Evolutionary conservation across 2,329 filamentous ascomycete species (phyloP).

Genomic region (Lecanicillium sp.): DNA sequence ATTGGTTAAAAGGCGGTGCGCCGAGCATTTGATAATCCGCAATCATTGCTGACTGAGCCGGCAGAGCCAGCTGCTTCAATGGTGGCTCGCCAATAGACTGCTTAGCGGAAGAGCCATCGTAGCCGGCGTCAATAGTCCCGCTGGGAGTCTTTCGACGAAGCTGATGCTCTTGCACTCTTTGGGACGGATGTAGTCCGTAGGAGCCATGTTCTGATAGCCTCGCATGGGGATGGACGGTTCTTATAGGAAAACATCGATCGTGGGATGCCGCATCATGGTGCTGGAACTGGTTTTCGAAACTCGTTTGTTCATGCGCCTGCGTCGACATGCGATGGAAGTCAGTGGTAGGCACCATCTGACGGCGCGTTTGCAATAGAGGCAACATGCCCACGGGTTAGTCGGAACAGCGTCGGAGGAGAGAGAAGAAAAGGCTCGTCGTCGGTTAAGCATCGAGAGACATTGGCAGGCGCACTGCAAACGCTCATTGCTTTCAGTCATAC

Average conservation of each 20-base stretch:
- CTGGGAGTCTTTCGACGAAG: constrained; percentile 88
- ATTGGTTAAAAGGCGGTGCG: neutral
- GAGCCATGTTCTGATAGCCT: neutral
- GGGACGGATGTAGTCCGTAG: constrained; percentile 21
- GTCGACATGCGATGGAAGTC: constrained; percentile 30
- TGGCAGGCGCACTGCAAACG: constrained; percentile 13
- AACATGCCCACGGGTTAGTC: constrained; percentile 34
- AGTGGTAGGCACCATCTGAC: constrained; percentile 40
- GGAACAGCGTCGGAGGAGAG: constrained; percentile 18
- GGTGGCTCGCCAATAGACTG: constrained; percentile 68
- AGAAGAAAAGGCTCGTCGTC: neutral
- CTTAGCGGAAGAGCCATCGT: constrained; percentile 76
- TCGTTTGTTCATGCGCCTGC: constrained; percentile 7
- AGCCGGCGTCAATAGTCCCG: constrained; percentile 86
- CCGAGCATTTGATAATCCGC: neutral
- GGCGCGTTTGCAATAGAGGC: constrained; percentile 47
- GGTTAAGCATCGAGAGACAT: constrained; percentile 11
- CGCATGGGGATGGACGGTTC: constrained; percentile 14
- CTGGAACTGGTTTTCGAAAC: constrained; percentile 22
- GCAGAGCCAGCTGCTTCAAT: constrained; percentile 76
- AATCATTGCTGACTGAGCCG: constrained; percentile 31
- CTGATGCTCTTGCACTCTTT: constrained; percentile 57
- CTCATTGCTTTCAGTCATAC: constrained; percentile 13
- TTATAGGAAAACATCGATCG: constrained; percentile 17
- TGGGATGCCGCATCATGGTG: constrained; percentile 23